phyloP scores from a whole-genome alignment of 257 asterid genomes.

The Asclepias syriaca region DNA sequence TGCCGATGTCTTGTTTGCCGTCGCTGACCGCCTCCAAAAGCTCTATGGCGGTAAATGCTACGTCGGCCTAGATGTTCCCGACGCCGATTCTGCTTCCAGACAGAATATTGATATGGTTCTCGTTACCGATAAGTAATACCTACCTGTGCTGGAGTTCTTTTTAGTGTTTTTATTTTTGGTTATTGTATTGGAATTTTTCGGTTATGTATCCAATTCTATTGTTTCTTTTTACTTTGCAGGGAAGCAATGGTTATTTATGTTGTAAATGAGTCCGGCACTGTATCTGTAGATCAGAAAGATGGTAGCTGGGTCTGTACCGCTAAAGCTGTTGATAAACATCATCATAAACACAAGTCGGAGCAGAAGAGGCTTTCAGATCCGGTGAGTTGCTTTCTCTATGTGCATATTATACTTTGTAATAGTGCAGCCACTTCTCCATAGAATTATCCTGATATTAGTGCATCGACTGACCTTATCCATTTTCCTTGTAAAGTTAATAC shows the following conservation, averaged over 20 bases:
- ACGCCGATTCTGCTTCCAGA: conserved; percentile 64
- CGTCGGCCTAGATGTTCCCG: conserved; percentile 79
- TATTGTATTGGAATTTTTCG: too few species aligned
- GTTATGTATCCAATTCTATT: not conserved
- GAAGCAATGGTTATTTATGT: conserved; percentile 69
- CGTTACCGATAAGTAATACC: conserved; percentile 46
- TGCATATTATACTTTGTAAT: not conserved
- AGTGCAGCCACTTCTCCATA: too few species aligned
- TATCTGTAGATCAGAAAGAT: conserved; percentile 54
- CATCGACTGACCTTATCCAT: not conserved
- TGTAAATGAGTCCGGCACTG: conserved; percentile 52
- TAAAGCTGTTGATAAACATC: conserved; percentile 7
- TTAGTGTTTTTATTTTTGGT: not conserved
- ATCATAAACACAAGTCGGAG: conserved; percentile 31
- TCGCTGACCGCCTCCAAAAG: conserved; percentile 70
- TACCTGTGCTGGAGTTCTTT: not conserved
- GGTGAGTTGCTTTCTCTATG: conserved; percentile 31
- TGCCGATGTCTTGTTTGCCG: conserved; percentile 60
- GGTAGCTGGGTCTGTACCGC: conserved; percentile 70
- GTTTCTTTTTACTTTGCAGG: conserved; percentile 29
- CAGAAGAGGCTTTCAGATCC: conserved; percentile 55
- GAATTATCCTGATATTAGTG: not conserved
- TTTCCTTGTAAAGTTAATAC: not conserved
- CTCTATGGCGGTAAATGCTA: conserved; percentile 57
- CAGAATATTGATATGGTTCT: conserved; percentile 67